phyloP scores from a whole-genome alignment of 2,329 filamentous ascomycete genomes.

The Coniella vitis region DNA sequence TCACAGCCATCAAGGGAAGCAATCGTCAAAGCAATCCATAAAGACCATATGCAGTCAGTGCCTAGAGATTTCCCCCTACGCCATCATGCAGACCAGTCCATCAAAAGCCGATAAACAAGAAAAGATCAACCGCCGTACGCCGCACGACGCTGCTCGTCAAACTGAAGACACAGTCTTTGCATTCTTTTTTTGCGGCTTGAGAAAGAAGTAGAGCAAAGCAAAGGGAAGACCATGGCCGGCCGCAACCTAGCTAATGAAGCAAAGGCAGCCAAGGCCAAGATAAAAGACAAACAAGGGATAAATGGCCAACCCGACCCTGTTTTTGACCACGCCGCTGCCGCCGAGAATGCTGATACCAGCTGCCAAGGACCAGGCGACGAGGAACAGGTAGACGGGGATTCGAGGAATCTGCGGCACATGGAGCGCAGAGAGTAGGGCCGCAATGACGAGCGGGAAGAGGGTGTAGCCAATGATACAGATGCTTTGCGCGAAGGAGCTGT shows the following conservation, averaged over 20 bases:
- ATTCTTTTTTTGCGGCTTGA: background rate
- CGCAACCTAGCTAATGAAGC: slow-evolving; percentile 80
- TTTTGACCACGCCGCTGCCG: slow-evolving; percentile 91
- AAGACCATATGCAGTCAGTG: background rate
- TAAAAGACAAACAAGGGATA: slow-evolving; percentile 97
- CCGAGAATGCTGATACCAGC: slow-evolving; percentile 94
- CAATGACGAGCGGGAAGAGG: slow-evolving; percentile 91
- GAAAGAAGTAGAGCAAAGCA: background rate
- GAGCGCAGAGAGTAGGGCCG: slow-evolving; percentile 79
- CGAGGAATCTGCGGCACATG: slow-evolving; percentile 71
- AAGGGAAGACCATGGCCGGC: no score
- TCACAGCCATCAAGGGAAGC: background rate
- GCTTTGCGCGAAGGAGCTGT: slow-evolving; percentile 92
- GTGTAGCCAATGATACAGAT: slow-evolving; percentile 98
- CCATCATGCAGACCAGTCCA: slow-evolving; percentile 10
- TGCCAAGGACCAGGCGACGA: slow-evolving; percentile 88
- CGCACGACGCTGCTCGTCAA: background rate
- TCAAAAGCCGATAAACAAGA: no score
- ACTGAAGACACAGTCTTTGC: background rate
- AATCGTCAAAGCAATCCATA: background rate
- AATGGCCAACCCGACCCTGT: slow-evolving; percentile 86
- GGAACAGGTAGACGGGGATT: slow-evolving; percentile 82
- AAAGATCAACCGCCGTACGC: slow-evolving; percentile 1
- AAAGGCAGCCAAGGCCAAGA: slow-evolving; percentile 83
- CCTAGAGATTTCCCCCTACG: slow-evolving; percentile 3